Evolutionary conservation across 768 basidiomycete species (phyloP).

Genomic region (Termitomyces sp.): DNA sequence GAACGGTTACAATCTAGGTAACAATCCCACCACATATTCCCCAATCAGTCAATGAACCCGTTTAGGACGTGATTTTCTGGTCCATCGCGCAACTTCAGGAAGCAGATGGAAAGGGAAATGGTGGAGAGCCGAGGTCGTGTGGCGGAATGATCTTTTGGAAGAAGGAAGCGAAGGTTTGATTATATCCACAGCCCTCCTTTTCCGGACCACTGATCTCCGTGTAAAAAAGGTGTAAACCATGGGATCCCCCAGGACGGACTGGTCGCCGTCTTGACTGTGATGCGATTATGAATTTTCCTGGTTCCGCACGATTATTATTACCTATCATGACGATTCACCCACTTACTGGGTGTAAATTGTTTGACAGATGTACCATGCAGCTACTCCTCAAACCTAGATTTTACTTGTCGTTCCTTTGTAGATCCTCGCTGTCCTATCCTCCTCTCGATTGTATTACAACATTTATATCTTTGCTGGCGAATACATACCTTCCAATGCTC

Average conservation of each 20-base stretch:
- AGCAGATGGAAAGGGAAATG: slow-evolving; percentile 58
- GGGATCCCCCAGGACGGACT: slow-evolving; percentile 78
- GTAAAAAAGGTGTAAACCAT: slow-evolving; percentile 66
- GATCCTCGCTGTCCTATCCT: not conserved
- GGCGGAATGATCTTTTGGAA: slow-evolving; percentile 65
- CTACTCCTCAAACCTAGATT: not conserved
- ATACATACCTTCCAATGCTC: not conserved
- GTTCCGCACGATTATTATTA: not conserved
- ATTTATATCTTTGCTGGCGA: not conserved
- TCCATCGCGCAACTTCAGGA: slow-evolving; percentile 59
- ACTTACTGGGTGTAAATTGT: slow-evolving; percentile 5
- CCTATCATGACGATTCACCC: not conserved
- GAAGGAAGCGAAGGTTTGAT: slow-evolving; percentile 63
- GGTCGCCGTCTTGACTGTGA: slow-evolving; percentile 74
- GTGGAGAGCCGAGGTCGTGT: slow-evolving; percentile 80
- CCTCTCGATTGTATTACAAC: not conserved
- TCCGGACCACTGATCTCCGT: not conserved
- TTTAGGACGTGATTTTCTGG: slow-evolving; percentile 71
- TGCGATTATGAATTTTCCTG: slow-evolving; percentile 2
- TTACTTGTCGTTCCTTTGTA: not conserved
- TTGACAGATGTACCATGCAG: slow-evolving; percentile 5
- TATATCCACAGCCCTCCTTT: not conserved
- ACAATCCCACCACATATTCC: not conserved
- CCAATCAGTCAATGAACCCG: not conserved
- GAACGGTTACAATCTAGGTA: slow-evolving; percentile 71